Base-by-base conservation (phyloP, 805 yeast species). In the Cyberlindnera americana region DNA sequence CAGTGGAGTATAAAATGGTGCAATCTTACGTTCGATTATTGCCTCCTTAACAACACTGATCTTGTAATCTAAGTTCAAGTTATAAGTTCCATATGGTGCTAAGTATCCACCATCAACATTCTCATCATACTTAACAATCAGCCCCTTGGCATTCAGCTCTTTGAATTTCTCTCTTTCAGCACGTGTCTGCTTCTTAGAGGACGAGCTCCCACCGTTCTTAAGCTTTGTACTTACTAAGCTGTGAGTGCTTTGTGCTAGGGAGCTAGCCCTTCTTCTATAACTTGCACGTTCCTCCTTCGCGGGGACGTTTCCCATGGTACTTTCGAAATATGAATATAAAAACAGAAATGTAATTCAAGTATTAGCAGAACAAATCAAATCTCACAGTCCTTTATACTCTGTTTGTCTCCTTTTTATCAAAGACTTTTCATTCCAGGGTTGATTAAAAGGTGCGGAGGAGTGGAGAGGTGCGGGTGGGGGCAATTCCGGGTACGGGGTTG, bases 41-140 rank as follows among this genome's bases (percentile, higher is more conserved):
- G 84, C 66, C 14, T 66, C 73, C 38, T 85, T 73, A n/a, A 93
- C 97, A 3, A 83, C 67, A 13, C 74, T 75, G 13, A 84, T 74
- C 53, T 83, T 75, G 64, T 78, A 91, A 59, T 86, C 95, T 39
- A 83, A 60, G 33, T 83, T 79, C 23, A 74, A 69, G 47, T 80
- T 76, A 62, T 91, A 91, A 23, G 85, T 84, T 2, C 97, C 97
- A 62, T 76, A 86, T 0, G 98, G 96, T 1, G 95, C 96, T 47
- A 91, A 64, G 57, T 67, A 89, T 2, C 99, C 99, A 15, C 99
- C 99, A 63, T 93, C 98, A 13, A 91, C 95, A 47, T 69, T 77
- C 54, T 87, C 95, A 28, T 69, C 69, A 52, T 61, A 73, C 45
- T 72, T 67, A 3, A 84, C 87, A 17, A 84, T 65, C 38, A 84